phyloP scores from a whole-genome alignment of 345 rosid species.

The Dipteronia dyeriana region DNA sequence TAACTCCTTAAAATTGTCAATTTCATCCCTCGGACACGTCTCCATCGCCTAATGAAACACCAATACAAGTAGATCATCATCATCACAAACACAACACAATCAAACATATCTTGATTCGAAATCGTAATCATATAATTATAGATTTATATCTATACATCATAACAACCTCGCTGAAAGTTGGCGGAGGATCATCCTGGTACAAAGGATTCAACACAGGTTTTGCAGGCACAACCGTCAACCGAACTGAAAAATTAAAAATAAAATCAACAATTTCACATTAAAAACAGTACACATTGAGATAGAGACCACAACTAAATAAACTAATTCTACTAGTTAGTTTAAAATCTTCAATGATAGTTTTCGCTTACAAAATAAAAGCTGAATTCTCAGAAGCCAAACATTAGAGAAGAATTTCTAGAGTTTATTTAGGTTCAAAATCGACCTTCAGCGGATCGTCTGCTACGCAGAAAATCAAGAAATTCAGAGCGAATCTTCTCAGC shows the following conservation, averaged over 20 bases:
- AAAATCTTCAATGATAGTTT: background rate
- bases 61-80: background rate
- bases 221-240: conserved; percentile 48
- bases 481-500: conserved; percentile 45
- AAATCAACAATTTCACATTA: background rate
- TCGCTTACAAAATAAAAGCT: background rate
- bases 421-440: background rate
- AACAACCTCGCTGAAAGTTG: conserved; percentile 43
- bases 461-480: conserved; percentile 53
- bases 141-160: background rate
- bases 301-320: too few species aligned
- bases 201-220: conserved; percentile 60
- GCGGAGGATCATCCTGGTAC: conserved; percentile 51
- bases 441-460: conserved; percentile 60
- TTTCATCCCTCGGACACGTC: conserved; percentile 65
- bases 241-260: conserved; percentile 40
- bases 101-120: conserved; percentile 1
- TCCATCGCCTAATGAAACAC: conserved; percentile 54
- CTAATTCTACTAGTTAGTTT: background rate
- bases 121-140: background rate
- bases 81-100: background rate
- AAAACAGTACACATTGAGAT: background rate
- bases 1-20: conserved; percentile 48
- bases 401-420: background rate
- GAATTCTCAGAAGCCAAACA: background rate